Evolutionary conservation across 108 stramenopile species (phyloP).

Genomic region (Nitzschia palea): DNA sequence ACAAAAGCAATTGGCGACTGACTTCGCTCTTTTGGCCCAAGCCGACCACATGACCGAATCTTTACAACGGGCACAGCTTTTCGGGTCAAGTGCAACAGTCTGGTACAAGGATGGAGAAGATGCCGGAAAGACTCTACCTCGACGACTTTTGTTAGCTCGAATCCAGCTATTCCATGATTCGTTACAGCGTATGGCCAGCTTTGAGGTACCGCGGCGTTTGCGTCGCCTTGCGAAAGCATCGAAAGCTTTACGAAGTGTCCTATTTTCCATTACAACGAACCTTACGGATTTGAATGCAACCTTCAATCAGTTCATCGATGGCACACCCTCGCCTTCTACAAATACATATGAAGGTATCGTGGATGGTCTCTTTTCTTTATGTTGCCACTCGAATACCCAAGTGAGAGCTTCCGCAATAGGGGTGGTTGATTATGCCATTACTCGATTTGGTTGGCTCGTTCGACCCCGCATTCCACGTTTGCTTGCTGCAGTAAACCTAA

Average conservation of each 20-base stretch:
- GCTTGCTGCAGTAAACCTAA: constrained; percentile 57
- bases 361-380: constrained; percentile 78
- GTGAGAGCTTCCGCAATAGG: constrained; percentile 76
- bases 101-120: constrained; percentile 87
- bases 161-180: constrained; percentile 67
- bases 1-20: constrained; percentile 73
- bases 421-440: constrained; percentile 76
- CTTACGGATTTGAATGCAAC: constrained; percentile 14
- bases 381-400: constrained; percentile 85
- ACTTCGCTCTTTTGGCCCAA: constrained; percentile 61
- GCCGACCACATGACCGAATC: constrained; percentile 56
- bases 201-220: constrained; percentile 75
- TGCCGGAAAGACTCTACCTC: constrained; percentile 74
- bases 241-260: constrained; percentile 30
- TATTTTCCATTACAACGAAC: constrained; percentile 31
- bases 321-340: constrained; percentile 27
- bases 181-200: constrained; percentile 67
- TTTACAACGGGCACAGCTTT: constrained; percentile 46
- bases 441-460: constrained; percentile 80
- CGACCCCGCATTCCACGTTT: constrained; percentile 59
- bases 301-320: constrained; percentile 2
- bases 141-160: constrained; percentile 71
- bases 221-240: constrained; percentile 24
- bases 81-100: constrained; percentile 27
- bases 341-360: constrained; percentile 73